Conservation (phyloP, 768 basidiomycete species). For the Leccinum incarnatum region DNA sequence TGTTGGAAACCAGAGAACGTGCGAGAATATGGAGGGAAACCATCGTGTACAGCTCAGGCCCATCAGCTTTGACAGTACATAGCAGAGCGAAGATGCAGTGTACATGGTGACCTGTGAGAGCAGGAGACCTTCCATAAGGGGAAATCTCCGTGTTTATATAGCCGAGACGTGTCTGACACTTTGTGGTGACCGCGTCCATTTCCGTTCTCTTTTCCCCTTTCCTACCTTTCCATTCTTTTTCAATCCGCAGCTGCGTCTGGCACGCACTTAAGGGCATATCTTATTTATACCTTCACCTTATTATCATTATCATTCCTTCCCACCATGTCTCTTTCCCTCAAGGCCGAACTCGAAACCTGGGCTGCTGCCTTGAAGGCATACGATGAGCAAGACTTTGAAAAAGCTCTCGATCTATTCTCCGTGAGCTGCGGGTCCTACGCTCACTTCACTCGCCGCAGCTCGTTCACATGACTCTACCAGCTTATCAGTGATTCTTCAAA, state of each 20-base stretch:
- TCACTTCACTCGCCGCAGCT: neutral
- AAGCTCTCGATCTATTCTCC: conserved; percentile 71
- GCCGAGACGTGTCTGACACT: neutral
- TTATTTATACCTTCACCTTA: neutral
- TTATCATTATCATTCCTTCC: conserved; percentile 2
- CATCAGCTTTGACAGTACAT: neutral
- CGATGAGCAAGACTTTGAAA: conserved; percentile 79
- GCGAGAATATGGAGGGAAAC: neutral
- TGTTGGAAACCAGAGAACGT: neutral
- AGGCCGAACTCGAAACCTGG: conserved; percentile 83
- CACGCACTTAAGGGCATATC: conserved; percentile 14
- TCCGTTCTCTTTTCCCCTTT: neutral
- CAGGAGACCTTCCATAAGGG: neutral
- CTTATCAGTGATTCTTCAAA: conserved; percentile 84
- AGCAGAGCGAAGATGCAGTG: conserved; percentile 3
- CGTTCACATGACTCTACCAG: conserved; percentile 32
- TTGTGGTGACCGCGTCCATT: conserved; percentile 23
- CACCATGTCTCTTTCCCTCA: conserved; percentile 46
- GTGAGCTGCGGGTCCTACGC: conserved; percentile 38
- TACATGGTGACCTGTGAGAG: neutral
- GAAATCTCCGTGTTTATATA: neutral
- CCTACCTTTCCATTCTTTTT: neutral
- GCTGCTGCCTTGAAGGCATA: conserved; percentile 84
- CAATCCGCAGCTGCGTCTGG: conserved; percentile 22
- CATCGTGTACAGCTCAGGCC: too few relatives aligned